Conservation (phyloP, 2,329 filamentous ascomycete genomes). For the Xylogone sp. region DNA sequence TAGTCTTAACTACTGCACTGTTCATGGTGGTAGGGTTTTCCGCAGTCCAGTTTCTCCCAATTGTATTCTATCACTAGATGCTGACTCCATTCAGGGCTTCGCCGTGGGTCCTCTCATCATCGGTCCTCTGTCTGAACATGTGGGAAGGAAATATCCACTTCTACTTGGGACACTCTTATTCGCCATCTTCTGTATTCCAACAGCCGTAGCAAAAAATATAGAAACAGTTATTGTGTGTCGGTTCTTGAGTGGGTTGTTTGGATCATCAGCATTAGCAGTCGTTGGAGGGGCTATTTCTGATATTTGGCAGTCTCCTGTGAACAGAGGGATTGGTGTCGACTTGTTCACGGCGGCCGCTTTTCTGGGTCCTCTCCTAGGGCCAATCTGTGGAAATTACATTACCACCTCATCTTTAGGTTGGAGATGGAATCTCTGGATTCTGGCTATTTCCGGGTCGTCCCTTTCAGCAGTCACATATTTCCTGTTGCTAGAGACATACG, state of each 20-base stretch:
- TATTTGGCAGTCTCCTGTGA: background rate
- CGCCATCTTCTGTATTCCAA: background rate
- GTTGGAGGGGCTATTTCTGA: background rate
- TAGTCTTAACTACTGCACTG: background rate
- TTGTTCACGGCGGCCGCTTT: background rate
- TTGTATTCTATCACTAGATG: background rate
- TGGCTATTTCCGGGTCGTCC: background rate
- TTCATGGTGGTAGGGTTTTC: background rate
- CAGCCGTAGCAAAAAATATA: background rate
- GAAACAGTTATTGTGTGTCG: conserved; percentile 1
- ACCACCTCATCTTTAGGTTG: background rate
- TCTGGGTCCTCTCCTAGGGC: background rate
- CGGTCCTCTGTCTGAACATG: background rate
- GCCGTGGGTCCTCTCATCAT: background rate
- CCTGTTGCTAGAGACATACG: background rate
- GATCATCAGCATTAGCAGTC: background rate
- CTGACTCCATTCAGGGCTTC: background rate
- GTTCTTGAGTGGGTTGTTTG: conserved; percentile 1
- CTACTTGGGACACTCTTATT: background rate
- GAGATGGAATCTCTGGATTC: background rate
- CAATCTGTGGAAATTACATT: background rate
- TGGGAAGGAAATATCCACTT: background rate
- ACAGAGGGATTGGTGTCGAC: background rate
- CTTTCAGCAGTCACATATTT: background rate
- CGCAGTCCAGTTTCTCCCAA: background rate